Conservation (phyloP, 768 basidiomycete species). For the Amanita rubescens region DNA sequence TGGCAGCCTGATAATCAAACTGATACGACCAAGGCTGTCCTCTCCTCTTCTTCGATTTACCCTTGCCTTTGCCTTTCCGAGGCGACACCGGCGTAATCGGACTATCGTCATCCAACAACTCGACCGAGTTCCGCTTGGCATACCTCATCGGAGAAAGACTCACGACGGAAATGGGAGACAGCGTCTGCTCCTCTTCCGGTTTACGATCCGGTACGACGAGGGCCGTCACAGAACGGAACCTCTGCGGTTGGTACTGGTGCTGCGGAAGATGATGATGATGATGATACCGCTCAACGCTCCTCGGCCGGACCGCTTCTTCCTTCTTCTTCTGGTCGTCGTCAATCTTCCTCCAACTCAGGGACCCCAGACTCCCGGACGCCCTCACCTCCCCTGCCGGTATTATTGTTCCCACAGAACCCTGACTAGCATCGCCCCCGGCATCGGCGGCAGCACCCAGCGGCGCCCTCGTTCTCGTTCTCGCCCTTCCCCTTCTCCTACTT, state of each 20-base stretch:
- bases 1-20: constrained; percentile 14
- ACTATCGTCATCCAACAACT: not conserved
- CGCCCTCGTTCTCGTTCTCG: not conserved
- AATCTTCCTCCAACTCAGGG: not conserved
- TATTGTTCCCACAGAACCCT: too few relatives aligned
- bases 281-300: not conserved
- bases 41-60: constrained; percentile 3
- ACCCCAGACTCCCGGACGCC: constrained; percentile 1
- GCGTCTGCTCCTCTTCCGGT: too few relatives aligned
- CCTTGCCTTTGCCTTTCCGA: not conserved
- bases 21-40: constrained; percentile 19
- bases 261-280: too few relatives aligned
- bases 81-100: not conserved
- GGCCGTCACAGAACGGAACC: too few relatives aligned
- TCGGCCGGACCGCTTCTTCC: too few relatives aligned
- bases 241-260: not conserved
- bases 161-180: not conserved
- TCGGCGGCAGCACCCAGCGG: not conserved
- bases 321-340: not conserved
- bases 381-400: too few relatives aligned
- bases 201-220: too few relatives aligned
- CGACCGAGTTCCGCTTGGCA: constrained; percentile 1
- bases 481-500: constrained; percentile 3
- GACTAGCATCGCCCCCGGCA: too few relatives aligned
- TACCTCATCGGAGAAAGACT: constrained; percentile 6